Percentiles rank a stretch among this genome's conserved stretches.
phyloP scores from a whole-genome alignment of 768 basidiomycete genomes.

The Pisolithus sp. region DNA sequence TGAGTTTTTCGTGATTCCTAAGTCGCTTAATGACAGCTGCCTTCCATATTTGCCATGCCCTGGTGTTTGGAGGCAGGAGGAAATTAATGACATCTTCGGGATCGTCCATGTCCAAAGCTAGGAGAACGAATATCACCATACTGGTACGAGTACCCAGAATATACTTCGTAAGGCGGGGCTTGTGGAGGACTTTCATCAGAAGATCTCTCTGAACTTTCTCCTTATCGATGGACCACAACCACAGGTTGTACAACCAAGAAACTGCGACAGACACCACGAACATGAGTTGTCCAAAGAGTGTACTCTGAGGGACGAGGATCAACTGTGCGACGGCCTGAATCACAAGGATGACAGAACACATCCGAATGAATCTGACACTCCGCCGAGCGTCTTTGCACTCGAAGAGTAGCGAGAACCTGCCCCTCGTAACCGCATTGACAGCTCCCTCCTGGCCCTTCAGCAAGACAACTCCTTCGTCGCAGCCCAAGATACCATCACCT shows the following conservation, averaged over 20 bases:
- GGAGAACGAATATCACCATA: conserved; percentile 1
- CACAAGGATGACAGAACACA: conserved; percentile 23
- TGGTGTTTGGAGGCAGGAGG: neutral
- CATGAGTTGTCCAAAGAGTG: conserved; percentile 30
- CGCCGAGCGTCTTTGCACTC: neutral
- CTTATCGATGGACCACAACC: conserved; percentile 26
- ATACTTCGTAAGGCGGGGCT: neutral
- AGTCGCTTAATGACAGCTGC: neutral
- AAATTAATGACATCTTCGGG: neutral
- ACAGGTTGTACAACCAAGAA: conserved; percentile 29
- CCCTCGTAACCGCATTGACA: conserved; percentile 25
- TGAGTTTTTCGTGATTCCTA: neutral
- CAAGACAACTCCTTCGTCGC: conserved; percentile 17
- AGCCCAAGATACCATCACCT: conserved; percentile 23
- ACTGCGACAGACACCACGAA: conserved; percentile 26
- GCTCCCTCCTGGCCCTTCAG: conserved; percentile 23
- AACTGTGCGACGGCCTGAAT: conserved; percentile 26
- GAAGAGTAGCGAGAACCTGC: conserved; percentile 19
- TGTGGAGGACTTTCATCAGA: neutral
- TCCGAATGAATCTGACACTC: conserved; percentile 7
- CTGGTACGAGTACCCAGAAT: neutral
- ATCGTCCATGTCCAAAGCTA: neutral
- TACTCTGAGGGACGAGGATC: conserved; percentile 27
- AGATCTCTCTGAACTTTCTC: conserved; percentile 16
- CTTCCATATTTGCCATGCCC: conserved; percentile 2